phyloP scores from a whole-genome alignment of 768 basidiomycete species.

The Russula sp. region DNA sequence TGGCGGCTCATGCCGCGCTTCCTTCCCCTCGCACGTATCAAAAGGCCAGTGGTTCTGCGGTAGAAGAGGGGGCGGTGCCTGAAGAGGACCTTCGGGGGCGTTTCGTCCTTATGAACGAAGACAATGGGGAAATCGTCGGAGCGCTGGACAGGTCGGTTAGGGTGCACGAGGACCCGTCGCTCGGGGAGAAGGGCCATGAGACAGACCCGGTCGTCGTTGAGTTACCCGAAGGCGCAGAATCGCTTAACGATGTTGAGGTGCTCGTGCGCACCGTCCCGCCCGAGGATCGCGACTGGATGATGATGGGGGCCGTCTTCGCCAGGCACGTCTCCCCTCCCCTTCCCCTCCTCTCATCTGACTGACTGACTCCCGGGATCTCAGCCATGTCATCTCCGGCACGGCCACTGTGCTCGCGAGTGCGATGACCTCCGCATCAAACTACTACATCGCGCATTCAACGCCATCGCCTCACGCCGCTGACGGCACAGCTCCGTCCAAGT shows the following conservation, averaged over 20 bases:
- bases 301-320: slow-evolving; percentile 21
- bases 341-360: background rate
- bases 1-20: background rate
- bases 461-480: slow-evolving; percentile 5
- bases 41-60: too few species aligned
- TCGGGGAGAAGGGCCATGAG: slow-evolving; percentile 19
- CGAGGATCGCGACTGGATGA: slow-evolving; percentile 23
- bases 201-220: slow-evolving; percentile 22
- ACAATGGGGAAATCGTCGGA: slow-evolving; percentile 19
- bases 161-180: slow-evolving; percentile 21
- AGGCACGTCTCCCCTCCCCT: background rate
- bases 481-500: background rate
- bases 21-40: background rate
- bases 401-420: slow-evolving; percentile 22
- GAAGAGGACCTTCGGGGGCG: slow-evolving; percentile 23
- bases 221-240: slow-evolving; percentile 18
- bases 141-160: slow-evolving; percentile 17
- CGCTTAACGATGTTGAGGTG: slow-evolving; percentile 13
- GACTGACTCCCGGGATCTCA: background rate
- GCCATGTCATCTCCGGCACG: slow-evolving; percentile 21
- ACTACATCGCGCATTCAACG: slow-evolving; percentile 21
- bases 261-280: slow-evolving; percentile 23
- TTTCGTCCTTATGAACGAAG: slow-evolving; percentile 24
- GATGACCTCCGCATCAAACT: slow-evolving; percentile 21
- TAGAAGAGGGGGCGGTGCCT: background rate